Evolutionary conservation across 208 protist species (phyloP), one percentile per base, ranked within the genome.

Genomic region (Trypanosoma scelopori): DNA sequence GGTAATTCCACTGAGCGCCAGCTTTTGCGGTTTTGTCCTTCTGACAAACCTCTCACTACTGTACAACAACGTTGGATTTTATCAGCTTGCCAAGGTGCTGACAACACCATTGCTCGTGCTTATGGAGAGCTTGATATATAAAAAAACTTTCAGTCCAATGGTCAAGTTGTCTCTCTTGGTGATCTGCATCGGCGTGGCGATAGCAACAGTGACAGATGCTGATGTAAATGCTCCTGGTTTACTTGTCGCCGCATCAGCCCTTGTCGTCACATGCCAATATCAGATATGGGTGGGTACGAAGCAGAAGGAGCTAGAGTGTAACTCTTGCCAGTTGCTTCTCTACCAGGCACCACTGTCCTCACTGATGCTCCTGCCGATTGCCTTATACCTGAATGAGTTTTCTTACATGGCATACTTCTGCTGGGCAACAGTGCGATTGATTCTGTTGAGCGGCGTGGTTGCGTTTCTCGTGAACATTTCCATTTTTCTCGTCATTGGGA

Each of bases 11-110:
- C 74, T 94, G 11, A 85, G 84, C 64, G 1, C 85, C 13, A 87
- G 86, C 32, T 97, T 93, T 71, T 91, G 84, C 64, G 89, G 87
- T 22, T 97, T 93, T 64, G 89, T 97, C 16, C 80, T 89, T 22
- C 74, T 96, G 30, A 93, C 84, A 11, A 97, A 97, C 65, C 59
- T 95, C 49, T 92, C 82, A 4, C 76, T 97, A 5, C 70, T 84
- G 30, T 89, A 92, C 82, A 97, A 97, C 68, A 84, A 72, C 20
- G 84, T 96, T 20, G 87, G 87, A 3, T 93, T 96, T 53, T 97
- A 96, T 65, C 93, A 97, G 76, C 81, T 95, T 45, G 78, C 89
- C 30, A 92, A 92, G 68, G 80, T 94, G 30, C 65, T 91, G 11
- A 91, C 81, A 5, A 91, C 83, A 18, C 84, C 86, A 4, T 25